Percentiles rank a stretch among this genome's conserved stretches.
These are phyloP conservation scores for Solanum bukasovii DNA, from an alignment of 257 asterid genomes.

Conservation along the genomic window DNA sequence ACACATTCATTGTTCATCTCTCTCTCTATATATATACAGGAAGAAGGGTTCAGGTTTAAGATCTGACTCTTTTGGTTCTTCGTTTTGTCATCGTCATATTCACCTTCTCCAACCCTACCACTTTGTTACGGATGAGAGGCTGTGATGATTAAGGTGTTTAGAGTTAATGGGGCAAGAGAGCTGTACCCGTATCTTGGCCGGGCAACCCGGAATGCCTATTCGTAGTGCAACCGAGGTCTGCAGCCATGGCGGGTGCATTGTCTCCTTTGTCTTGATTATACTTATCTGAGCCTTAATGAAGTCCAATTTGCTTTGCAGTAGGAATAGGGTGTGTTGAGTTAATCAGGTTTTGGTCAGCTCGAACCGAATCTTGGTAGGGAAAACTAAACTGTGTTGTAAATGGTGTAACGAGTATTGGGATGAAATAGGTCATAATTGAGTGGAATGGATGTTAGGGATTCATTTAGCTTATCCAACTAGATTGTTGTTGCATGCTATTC, in stretches of 20 bases:
- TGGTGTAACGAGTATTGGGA: not conserved
- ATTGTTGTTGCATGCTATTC: not conserved
- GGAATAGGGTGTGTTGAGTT: not conserved
- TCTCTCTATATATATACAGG: not conserved
- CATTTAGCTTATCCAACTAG: not conserved
- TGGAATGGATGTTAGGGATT: not conserved
- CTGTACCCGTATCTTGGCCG: conserved; percentile 1
- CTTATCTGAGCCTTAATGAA: not conserved
- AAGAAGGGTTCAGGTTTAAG: not conserved
- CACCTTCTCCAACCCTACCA: not conserved
- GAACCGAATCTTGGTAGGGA: not conserved
- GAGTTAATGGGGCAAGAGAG: not conserved
- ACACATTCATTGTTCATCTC: not conserved
- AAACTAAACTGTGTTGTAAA: not conserved
- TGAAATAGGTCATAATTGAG: not conserved
- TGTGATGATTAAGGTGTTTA: not conserved
- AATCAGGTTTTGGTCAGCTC: not conserved
- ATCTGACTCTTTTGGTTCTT: not conserved
- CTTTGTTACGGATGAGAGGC: not conserved
- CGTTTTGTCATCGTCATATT: not conserved
- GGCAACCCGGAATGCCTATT: not conserved
- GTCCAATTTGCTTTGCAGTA: no score
- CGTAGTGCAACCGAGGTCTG: not conserved
- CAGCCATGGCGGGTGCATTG: conserved; percentile 3
- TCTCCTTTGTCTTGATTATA: not conserved